phyloP scores from a whole-genome alignment of 2,329 filamentous ascomycete species.

The Stachybotrys elegans region DNA sequence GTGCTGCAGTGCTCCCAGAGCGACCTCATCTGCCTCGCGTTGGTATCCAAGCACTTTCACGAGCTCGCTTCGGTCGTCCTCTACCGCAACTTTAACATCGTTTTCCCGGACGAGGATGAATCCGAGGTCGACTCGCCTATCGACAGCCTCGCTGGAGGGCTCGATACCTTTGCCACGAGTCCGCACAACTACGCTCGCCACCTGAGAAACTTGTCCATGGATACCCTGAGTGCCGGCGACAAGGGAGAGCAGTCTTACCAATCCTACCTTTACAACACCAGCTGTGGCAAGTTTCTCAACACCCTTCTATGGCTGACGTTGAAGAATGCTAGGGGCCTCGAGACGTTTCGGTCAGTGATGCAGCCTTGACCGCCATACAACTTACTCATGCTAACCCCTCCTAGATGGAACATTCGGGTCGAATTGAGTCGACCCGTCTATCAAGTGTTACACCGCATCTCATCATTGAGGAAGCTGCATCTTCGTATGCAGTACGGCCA shows the following conservation, averaged over 20 bases:
- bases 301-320: constrained; percentile 53
- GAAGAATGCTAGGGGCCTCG: constrained; percentile 48
- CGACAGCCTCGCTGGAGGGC: constrained; percentile 51
- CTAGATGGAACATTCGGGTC: constrained; percentile 59
- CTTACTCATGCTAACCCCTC: constrained; percentile 6
- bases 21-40: constrained; percentile 52
- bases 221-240: constrained; percentile 46
- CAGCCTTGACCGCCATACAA: background rate
- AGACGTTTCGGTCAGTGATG: constrained; percentile 48
- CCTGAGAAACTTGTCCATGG: constrained; percentile 50
- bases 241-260: constrained; percentile 51
- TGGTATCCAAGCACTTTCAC: constrained; percentile 54
- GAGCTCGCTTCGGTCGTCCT: constrained; percentile 53
- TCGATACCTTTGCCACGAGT: constrained; percentile 59
- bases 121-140: constrained; percentile 45
- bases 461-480: constrained; percentile 47
- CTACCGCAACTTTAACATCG: constrained; percentile 55
- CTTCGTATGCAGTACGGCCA: constrained; percentile 54
- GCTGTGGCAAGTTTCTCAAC: constrained; percentile 60
- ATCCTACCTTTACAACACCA: constrained; percentile 47
- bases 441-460: constrained; percentile 48
- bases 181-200: constrained; percentile 59
- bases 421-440: constrained; percentile 57
- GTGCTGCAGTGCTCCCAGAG: constrained; percentile 39
- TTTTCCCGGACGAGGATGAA: constrained; percentile 57